phyloP scores from a whole-genome alignment of 306 rosid genomes.

The Luffa acutangula region DNA sequence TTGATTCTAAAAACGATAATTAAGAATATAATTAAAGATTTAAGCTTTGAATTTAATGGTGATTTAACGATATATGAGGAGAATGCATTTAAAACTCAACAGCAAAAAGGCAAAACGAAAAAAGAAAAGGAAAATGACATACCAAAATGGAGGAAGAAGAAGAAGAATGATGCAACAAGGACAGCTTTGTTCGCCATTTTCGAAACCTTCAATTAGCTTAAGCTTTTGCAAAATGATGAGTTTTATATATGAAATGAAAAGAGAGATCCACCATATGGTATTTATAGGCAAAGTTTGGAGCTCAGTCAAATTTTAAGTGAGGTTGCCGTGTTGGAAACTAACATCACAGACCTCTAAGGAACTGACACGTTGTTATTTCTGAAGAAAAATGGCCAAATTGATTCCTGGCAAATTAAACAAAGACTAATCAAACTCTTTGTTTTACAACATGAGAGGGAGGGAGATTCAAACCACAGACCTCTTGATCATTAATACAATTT shows the following conservation, averaged over 20 bases:
- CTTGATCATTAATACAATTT: too few relatives aligned
- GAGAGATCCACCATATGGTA: neutral
- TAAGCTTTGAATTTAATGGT: too few relatives aligned
- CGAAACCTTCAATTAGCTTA: neutral
- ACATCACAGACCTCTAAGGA: neutral
- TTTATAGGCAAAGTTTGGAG: neutral
- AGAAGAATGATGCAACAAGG: neutral
- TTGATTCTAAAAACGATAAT: neutral
- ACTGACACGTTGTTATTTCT: neutral
- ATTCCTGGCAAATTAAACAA: neutral
- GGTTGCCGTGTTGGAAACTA: neutral
- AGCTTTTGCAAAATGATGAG: neutral
- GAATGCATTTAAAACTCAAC: neutral
- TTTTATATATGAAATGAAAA: neutral
- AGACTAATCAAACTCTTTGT: neutral
- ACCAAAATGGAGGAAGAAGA: neutral
- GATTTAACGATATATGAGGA: neutral
- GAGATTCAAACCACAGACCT: too few relatives aligned
- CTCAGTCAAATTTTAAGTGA: neutral
- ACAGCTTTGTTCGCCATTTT: neutral
- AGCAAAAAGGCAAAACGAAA: neutral
- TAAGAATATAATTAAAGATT: neutral
- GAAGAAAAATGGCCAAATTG: neutral
- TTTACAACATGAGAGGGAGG: too few relatives aligned
- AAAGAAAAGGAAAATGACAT: neutral